These are phyloP conservation scores for Urtica urens DNA, from an alignment of 306 rosid species.

Conservation along the genomic window DNA sequence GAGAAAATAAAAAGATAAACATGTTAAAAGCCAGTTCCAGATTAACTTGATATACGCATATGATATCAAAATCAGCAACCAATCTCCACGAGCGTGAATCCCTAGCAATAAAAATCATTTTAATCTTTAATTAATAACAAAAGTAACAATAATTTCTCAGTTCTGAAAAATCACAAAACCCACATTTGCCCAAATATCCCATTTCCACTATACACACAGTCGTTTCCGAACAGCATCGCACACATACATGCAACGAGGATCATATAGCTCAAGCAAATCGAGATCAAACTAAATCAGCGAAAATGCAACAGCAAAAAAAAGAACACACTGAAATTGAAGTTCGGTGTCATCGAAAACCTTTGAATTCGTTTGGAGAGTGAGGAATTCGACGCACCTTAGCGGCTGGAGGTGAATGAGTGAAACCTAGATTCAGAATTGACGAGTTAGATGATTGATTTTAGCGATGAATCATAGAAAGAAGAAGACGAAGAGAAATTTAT, in stretches of 20 bases:
- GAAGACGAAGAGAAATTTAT: not conserved
- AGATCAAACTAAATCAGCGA: conserved; percentile 2
- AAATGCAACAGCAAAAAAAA: not conserved
- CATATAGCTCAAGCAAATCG: not conserved
- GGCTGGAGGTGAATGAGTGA: not conserved
- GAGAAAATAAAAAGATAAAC: not conserved
- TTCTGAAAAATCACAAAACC: not conserved
- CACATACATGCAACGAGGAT: not conserved
- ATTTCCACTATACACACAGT: not conserved
- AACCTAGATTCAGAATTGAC: conserved; percentile 1
- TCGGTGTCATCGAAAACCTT: not conserved
- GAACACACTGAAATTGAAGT: not conserved
- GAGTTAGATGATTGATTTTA: no score
- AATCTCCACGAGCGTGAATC: not conserved
- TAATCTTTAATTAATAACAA: not conserved
- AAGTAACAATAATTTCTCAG: conserved; percentile 7
- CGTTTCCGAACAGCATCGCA: not conserved
- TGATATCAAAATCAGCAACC: not conserved
- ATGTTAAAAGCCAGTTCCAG: not conserved
- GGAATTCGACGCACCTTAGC: not conserved
- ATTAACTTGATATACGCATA: not conserved
- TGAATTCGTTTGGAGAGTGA: not conserved
- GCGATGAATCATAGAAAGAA: conserved; percentile 1
- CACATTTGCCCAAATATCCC: not conserved
- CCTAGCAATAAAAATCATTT: not conserved